These are phyloP conservation scores for Thelephora ganbajun DNA, from an alignment of 768 basidiomycete genomes.

Conservation along the genomic window DNA sequence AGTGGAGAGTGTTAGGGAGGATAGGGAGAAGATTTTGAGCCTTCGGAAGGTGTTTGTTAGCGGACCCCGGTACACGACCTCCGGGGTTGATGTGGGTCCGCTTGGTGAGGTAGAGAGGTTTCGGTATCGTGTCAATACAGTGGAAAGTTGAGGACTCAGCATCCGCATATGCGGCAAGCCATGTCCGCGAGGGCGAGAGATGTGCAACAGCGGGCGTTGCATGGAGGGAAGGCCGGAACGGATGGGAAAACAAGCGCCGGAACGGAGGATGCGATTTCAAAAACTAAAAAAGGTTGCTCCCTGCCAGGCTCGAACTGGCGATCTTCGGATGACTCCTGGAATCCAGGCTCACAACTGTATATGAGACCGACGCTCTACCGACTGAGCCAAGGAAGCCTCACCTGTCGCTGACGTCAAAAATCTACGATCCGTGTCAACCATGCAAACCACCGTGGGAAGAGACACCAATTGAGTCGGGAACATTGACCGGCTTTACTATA, in stretches of 20 bases:
- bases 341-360: not conserved
- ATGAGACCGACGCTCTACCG: conserved; percentile 1
- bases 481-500: not conserved
- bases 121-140: too few relatives aligned
- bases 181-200: too few relatives aligned
- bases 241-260: too few relatives aligned
- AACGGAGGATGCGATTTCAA: too few relatives aligned
- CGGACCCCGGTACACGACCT: conserved; percentile 53
- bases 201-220: too few relatives aligned
- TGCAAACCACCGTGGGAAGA: not conserved
- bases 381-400: not conserved
- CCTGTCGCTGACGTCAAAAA: not conserved
- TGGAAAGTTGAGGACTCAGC: too few relatives aligned
- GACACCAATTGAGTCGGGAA: not conserved
- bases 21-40: conserved; percentile 73
- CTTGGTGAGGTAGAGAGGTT: not conserved
- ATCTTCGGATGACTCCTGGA: not conserved
- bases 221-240: too few relatives aligned
- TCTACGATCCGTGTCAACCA: not conserved
- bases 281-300: not conserved
- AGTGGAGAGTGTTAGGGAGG: conserved; percentile 56
- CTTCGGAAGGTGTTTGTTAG: conserved; percentile 57
- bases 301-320: not conserved
- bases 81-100: conserved; percentile 8
- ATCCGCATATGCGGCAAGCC: too few relatives aligned